phyloP scores from a whole-genome alignment of 2,329 filamentous ascomycete species.

The Microsporum audouinii region DNA sequence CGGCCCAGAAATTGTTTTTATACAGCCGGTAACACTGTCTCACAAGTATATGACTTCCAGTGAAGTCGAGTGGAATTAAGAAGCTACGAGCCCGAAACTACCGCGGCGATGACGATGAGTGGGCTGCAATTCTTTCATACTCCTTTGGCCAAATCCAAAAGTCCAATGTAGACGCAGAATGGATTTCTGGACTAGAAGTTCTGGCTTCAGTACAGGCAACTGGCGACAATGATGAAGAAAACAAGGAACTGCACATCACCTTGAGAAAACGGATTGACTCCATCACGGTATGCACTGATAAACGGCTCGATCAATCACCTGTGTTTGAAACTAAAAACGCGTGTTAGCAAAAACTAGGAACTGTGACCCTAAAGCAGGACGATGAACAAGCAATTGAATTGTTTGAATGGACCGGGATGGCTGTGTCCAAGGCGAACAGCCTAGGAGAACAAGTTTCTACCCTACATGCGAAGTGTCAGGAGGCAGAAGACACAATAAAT shows the following conservation, averaged over 20 bases:
- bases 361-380: slow-evolving; percentile 41
- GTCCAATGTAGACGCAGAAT: slow-evolving; percentile 13
- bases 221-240: slow-evolving; percentile 17
- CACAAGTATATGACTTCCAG: slow-evolving; percentile 17
- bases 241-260: slow-evolving; percentile 29
- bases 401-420: slow-evolving; percentile 46
- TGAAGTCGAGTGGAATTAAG: slow-evolving; percentile 28
- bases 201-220: slow-evolving; percentile 19
- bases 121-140: slow-evolving; percentile 27
- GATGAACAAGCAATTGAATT: slow-evolving; percentile 45
- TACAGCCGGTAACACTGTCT: neutral
- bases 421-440: slow-evolving; percentile 33
- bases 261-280: slow-evolving; percentile 36
- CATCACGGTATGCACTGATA: slow-evolving; percentile 34
- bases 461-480: slow-evolving; percentile 30
- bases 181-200: slow-evolving; percentile 23
- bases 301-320: neutral
- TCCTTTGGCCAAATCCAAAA: slow-evolving; percentile 24
- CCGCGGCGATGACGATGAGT: slow-evolving; percentile 34
- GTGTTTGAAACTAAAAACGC: slow-evolving; percentile 3
- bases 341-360: slow-evolving; percentile 42
- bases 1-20: neutral
- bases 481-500: slow-evolving; percentile 40
- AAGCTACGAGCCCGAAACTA: slow-evolving; percentile 34
- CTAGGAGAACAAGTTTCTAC: slow-evolving; percentile 34